Base-by-base conservation (phyloP, 1,284 basidiomycete genomes). In the Omphalotus olearius region DNA sequence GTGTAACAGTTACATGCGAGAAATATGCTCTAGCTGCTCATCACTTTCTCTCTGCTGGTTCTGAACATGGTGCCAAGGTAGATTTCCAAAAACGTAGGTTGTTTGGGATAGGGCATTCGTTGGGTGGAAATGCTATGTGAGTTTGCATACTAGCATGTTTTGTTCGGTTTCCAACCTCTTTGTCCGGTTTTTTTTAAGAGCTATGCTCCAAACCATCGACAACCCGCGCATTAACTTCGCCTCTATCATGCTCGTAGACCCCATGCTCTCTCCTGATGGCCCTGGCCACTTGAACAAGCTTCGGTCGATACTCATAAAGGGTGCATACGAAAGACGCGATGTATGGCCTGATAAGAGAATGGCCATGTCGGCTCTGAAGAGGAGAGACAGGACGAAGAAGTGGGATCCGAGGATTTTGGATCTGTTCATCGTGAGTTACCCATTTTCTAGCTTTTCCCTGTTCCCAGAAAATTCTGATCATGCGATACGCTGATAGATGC, bases 61-160 rank as follows among this genome's bases (percentile, higher is more conserved):
- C 69, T 2, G 57, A 64, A 20, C 56, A 70, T 50, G 69, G 67
- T 28, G 68, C 66, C 10, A 59, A 61, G 6, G 65, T 78, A 25
- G 69, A 81, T 52, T 83, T 83, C 62, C 58, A 59, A 30, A 61
- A 59, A 10, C 65, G 78, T 52, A 78, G 71, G 39, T 63, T 84
- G 6, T 67, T 82, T 30, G 82, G 81, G 4, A 72, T 84, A 17
- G 82, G 81, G 0, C 82, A 84, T 62, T 83, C 82, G 1, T 64
- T 84, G 25, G 82, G 82, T n/a, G 82, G 73, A 38, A 79, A 81
- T 53, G 69, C 76, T 25, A 75, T 83, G 81, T 82, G 58, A 54
- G 75, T 7, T 33, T 23, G 18, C 13, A 1, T 25, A 23, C 5
- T 23, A 23, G 23, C 18, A n/a, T 13, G 7, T 39, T 45, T 6